A percentile compares a stretch with the other conserved stretches of the same genome.
phyloP scores from a whole-genome alignment of 192 early-diverging fungal species.

The Cetraspora pellucida region DNA sequence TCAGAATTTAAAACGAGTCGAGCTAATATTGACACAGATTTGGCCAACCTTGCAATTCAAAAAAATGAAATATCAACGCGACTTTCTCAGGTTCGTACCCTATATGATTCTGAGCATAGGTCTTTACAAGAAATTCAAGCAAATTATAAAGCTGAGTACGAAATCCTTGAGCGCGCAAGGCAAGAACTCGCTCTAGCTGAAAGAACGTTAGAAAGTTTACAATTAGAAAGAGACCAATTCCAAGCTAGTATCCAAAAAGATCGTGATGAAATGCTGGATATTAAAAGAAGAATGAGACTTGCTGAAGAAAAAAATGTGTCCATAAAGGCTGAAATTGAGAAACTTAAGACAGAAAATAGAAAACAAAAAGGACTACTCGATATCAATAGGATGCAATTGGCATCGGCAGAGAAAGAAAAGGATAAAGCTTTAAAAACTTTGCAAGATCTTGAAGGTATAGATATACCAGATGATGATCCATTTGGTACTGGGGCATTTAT shows the following conservation, averaged over 20 bases:
- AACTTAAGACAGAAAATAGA: constrained; percentile 58
- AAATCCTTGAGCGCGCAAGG: constrained; percentile 46
- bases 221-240: constrained; percentile 54
- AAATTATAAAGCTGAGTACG: constrained; percentile 50
- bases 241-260: constrained; percentile 47
- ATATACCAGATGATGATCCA: neutral
- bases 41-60: constrained; percentile 58
- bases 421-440: constrained; percentile 42
- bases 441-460: neutral
- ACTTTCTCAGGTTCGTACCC: constrained; percentile 56
- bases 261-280: constrained; percentile 50
- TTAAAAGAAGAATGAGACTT: constrained; percentile 41
- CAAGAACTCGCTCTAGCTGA: constrained; percentile 57
- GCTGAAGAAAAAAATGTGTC: constrained; percentile 57
- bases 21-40: constrained; percentile 56
- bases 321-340: constrained; percentile 56
- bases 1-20: constrained; percentile 61
- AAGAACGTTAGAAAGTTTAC: constrained; percentile 45
- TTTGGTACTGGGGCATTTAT: neutral
- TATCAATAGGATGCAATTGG: constrained; percentile 66
- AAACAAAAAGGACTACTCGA: constrained; percentile 63
- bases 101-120: constrained; percentile 63
- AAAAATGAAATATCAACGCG: constrained; percentile 65
- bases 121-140: constrained; percentile 59
- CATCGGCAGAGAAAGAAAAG: constrained; percentile 62